Evolutionary conservation across 345 rosid genomes (phyloP).

Genomic region (Aurinia saxatilis): DNA sequence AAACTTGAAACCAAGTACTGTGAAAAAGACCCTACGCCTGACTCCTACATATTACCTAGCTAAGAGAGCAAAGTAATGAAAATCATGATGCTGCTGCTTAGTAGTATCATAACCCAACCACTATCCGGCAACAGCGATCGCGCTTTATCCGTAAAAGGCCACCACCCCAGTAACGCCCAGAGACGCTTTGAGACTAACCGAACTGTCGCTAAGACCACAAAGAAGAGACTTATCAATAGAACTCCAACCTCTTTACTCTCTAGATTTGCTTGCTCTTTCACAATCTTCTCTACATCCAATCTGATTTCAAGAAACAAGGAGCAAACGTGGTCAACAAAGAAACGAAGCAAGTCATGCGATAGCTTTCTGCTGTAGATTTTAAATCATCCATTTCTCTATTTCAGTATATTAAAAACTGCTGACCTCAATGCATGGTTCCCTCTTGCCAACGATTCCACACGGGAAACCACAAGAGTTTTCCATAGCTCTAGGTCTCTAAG

Average conservation of each 20-base stretch:
- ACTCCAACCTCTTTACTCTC: conserved; percentile 67
- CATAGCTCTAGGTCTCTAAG: conserved; percentile 47
- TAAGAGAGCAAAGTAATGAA: conserved; percentile 64
- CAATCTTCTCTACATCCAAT: conserved; percentile 53
- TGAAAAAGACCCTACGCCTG: background rate
- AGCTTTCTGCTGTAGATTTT: background rate
- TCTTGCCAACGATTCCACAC: conserved; percentile 45
- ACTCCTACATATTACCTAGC: background rate
- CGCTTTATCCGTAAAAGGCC: conserved; percentile 29
- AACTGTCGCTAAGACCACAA: conserved; percentile 45
- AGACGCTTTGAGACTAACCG: conserved; percentile 49
- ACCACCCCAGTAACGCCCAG: conserved; percentile 28
- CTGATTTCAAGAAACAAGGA: conserved; percentile 29
- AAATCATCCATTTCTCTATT: background rate
- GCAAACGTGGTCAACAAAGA: background rate
- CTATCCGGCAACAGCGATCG: conserved; percentile 36
- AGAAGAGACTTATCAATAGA: conserved; percentile 55
- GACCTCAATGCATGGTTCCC: conserved; percentile 74
- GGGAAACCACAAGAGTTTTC: conserved; percentile 52
- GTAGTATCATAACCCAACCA: conserved; percentile 72
- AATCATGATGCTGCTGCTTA: conserved; percentile 76
- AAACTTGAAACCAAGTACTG: conserved; percentile 8
- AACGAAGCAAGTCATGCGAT: background rate
- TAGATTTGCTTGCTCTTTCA: conserved; percentile 45
- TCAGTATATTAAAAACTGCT: conserved; percentile 14